A percentile compares a stretch with the other conserved stretches of the same genome.
phyloP scores from a whole-genome alignment of 2,329 filamentous ascomycete genomes.

The Scopulariopsis brevicaulis region DNA sequence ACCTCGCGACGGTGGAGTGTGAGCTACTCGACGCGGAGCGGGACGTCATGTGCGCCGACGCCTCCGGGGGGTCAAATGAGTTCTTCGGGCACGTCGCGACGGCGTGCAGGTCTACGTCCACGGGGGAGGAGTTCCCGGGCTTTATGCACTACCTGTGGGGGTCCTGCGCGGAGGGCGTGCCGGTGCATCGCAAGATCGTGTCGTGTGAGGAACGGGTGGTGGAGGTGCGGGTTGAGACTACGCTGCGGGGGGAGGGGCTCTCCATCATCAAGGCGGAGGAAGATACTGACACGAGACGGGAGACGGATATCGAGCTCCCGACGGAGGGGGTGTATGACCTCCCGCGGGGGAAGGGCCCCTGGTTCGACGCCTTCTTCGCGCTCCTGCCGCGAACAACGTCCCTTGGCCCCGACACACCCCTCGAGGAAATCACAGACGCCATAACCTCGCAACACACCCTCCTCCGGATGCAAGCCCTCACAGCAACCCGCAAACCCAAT shows the following conservation, averaged over 20 bases:
- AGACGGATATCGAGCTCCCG: not conserved
- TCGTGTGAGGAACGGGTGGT: slow-evolving; percentile 14
- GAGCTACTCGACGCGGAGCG: not conserved
- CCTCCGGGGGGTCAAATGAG: slow-evolving; percentile 8
- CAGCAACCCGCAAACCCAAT: slow-evolving; percentile 7
- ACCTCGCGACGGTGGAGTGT: slow-evolving; percentile 4
- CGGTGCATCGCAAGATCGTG: slow-evolving; percentile 11
- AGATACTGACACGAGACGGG: slow-evolving; percentile 9
- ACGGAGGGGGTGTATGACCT: slow-evolving; percentile 6
- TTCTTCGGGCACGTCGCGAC: slow-evolving; percentile 12
- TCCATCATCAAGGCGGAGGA: slow-evolving; percentile 11
- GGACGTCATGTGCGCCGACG: slow-evolving; percentile 7
- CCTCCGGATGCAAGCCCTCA: slow-evolving; percentile 14
- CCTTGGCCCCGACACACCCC: slow-evolving; percentile 7
- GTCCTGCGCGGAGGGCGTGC: slow-evolving; percentile 8
- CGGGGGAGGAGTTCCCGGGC: slow-evolving; percentile 7
- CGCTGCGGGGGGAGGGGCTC: slow-evolving; percentile 13
- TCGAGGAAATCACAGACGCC: slow-evolving; percentile 12
- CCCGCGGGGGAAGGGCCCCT: not conserved
- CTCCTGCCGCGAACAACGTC: not conserved
- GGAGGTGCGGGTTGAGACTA: slow-evolving; percentile 11
- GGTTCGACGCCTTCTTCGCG: slow-evolving; percentile 11
- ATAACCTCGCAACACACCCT: slow-evolving; percentile 14
- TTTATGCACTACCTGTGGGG: slow-evolving; percentile 14
- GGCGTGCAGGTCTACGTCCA: slow-evolving; percentile 11